phyloP scores from a whole-genome alignment of 2,329 filamentous ascomycete species.

The Diaporthe sp. region DNA sequence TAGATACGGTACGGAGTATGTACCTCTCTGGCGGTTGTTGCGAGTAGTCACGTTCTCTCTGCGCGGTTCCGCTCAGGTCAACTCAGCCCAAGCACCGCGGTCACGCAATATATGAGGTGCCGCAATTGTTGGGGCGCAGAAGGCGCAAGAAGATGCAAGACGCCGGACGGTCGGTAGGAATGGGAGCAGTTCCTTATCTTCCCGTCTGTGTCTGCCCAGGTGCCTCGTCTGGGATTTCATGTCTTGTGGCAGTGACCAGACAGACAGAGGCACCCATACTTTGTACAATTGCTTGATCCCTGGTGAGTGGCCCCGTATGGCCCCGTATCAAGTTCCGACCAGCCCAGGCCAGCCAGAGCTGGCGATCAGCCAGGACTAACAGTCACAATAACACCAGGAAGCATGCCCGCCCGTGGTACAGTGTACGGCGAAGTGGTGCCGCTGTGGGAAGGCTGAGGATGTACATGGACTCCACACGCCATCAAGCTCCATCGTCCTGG shows the following conservation, averaged over 20 bases:
- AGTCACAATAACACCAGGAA: background rate
- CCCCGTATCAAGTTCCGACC: constrained; percentile 11
- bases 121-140: background rate
- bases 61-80: background rate
- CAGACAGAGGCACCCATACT: background rate
- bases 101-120: constrained; percentile 22
- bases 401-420: background rate
- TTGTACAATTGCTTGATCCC: background rate
- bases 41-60: background rate
- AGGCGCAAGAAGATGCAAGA: constrained; percentile 14
- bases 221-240: constrained; percentile 11
- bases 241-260: constrained; percentile 7
- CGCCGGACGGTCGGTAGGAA: background rate
- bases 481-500: constrained; percentile 2
- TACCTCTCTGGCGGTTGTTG: constrained; percentile 2
- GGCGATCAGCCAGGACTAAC: constrained; percentile 11
- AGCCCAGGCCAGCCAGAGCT: background rate
- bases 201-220: background rate
- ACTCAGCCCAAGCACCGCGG: background rate
- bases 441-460: constrained; percentile 17
- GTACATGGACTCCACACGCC: constrained; percentile 6
- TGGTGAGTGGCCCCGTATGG: background rate
- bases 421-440: constrained; percentile 1
- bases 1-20: background rate
- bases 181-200: constrained; percentile 24